A percentile compares a stretch with the other conserved stretches of the same genome.
Evolutionary conservation across 2,329 filamentous ascomycete genomes (phyloP).

Genomic region (Aspergillus candidus): DNA sequence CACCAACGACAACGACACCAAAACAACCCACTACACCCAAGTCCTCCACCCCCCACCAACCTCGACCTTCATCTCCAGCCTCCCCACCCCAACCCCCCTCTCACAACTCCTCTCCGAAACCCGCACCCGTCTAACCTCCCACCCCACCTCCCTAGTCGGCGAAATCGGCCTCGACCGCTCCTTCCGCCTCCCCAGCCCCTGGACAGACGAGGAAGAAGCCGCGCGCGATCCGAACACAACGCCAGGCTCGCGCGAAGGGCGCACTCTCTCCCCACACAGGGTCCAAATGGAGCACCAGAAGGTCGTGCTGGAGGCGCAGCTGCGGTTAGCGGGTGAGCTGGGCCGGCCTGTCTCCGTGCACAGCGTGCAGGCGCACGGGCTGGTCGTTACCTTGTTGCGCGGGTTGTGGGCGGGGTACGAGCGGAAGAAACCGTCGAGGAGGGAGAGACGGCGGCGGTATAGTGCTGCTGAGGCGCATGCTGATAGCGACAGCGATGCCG

Average conservation of each 20-base stretch:
- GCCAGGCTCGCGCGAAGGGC: conserved; percentile 55
- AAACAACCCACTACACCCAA: conserved; percentile 48
- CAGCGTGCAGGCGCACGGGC: conserved; percentile 58
- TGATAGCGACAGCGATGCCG: conserved; percentile 26
- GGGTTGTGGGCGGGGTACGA: conserved; percentile 56
- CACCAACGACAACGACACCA: conserved; percentile 17
- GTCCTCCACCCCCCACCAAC: conserved; percentile 46
- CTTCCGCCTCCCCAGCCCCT: conserved; percentile 54
- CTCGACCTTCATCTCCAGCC: conserved; percentile 46
- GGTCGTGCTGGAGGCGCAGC: conserved; percentile 51
- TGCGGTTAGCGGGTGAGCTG: conserved; percentile 54
- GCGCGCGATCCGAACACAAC: conserved; percentile 41
- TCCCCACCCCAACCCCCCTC: conserved; percentile 52
- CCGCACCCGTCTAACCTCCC: conserved; percentile 41
- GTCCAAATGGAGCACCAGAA: conserved; percentile 55
- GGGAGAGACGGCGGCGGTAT: conserved; percentile 35
- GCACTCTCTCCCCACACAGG: conserved; percentile 51
- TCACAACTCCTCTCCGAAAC: conserved; percentile 48
- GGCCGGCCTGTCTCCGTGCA: conserved; percentile 55
- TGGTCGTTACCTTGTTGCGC: conserved; percentile 51
- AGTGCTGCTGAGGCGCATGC: conserved; percentile 28
- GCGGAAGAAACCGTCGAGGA: conserved; percentile 44
- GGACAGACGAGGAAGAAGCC: conserved; percentile 31
- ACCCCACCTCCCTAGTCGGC: conserved; percentile 54
- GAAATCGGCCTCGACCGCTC: conserved; percentile 58